Base-by-base conservation (phyloP, 768 basidiomycete species). In the Jaapia argillacea region DNA sequence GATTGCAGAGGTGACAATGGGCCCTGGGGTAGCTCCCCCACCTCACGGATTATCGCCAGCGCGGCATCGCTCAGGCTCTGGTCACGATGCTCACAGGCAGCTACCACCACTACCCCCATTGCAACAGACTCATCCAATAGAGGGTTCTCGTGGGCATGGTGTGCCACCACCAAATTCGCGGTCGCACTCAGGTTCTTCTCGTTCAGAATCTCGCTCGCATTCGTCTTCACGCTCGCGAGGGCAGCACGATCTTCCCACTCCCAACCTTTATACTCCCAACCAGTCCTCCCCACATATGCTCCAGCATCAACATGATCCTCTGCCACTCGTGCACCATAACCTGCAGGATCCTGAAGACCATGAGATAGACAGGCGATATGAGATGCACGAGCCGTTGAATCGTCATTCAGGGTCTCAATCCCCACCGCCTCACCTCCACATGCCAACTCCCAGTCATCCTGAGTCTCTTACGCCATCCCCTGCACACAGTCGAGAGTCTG, bases 141-240 rank as follows among this genome's bases (percentile, higher is more conserved):
- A 62, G 20, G 54, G 57, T 24, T 52, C 63, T 44, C 59, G 63
- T 38, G 52, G 41, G 28, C 65, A 63, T 43, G 44, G 55, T 3
- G 61, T 69, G 47, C 59, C 64, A 40, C 59, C 67, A 14, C 62
- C 69, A 36, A 64, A 71, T 48, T 59, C 71, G 37, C 70, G 67
- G 39, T 68, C 71, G 24, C 64, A 69, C 53, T 72, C 74, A 25
- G 68, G 69, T 45, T 74, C 74, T 23, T 68, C 71, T 36, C 40
- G 42, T 44, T 67, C 77, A 26, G 69, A 70, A 49, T 70, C 75
- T 21, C 74, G 71, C 24, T 64, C 69, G 27, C 74, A 68, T 46
- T 69, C 67, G 36, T 58, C 61, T 31, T 58, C 65, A 36, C 58
- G 31, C 40, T 45, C 42, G 24, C 44, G 33, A 49, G 50, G 41